Base-by-base conservation (phyloP, 2,329 filamentous ascomycete species). In the Penicillium frequentans region DNA sequence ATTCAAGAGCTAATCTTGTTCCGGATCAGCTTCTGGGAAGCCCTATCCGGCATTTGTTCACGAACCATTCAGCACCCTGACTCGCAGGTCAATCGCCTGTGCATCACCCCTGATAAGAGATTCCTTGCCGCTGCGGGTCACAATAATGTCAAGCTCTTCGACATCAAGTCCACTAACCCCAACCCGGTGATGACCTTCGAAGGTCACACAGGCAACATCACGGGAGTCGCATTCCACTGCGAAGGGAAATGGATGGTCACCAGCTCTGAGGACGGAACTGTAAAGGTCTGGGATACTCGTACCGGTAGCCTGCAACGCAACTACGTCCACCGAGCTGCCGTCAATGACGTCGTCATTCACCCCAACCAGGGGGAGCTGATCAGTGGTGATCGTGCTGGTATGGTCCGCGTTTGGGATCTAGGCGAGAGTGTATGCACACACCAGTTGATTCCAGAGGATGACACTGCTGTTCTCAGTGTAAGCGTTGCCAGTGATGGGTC, bases 161-260 rank as follows among this genome's bases (percentile, higher is more conserved):
- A 99, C 71, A 96, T 98, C 81, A 96, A 96, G 72, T 96, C 92
- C 16, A 93, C 91, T n/a, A 98, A 98, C 69, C 93, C 95, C 2
- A 95, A 93, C 64, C 90, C 95, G 1, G 83, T 98, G 24, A 86
- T 98, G 69, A 93, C 90, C 21, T 98, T 99, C 69, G 93, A 98
- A 73, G 95, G 95, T 43, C 95, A 99, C 77, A 95, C 91, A 13
- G 91, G 88, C 64, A 99, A 99, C 70, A 89, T 99, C 72, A 99
- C 95, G 0, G 95, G 95, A 44, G 90, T 99, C 47, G 93, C 93
- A 11, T 99, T 99, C 73, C 95, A 99, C 75, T 98, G 93, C 74
- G 95, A 99, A 76, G 93, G 93, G 11, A 99, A 99, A 79, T 99
- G 95, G 95, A 97, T 99, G 90, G 95, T 98, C 19, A 99, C 95